Conservation (phyloP, 2,329 filamentous ascomycete species). For the Bipolaris bicolor region DNA sequence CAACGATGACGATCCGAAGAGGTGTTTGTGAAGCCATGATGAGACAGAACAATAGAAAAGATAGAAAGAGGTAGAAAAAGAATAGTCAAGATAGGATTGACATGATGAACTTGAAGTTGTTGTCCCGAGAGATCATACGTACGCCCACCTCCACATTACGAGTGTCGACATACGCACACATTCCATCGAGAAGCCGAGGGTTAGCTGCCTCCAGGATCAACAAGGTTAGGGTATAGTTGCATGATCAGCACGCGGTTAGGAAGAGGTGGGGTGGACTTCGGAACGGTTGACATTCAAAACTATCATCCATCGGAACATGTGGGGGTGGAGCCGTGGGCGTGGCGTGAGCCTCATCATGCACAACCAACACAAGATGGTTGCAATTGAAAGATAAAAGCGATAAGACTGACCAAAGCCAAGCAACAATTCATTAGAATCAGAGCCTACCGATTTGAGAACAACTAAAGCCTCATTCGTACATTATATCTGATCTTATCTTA, state of each 20-base stretch:
- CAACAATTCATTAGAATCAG: background rate
- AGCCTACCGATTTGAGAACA: too few species aligned
- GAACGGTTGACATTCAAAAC: background rate
- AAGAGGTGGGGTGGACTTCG: background rate
- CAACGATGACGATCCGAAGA: slow-evolving; percentile 44
- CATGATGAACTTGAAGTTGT: background rate
- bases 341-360: background rate
- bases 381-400: background rate
- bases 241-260: background rate
- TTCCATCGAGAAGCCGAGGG: background rate
- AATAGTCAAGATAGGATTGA: background rate
- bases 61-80: background rate
- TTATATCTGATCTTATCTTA: background rate
- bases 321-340: background rate
- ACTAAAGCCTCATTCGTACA: too few species aligned
- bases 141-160: slow-evolving; percentile 1
- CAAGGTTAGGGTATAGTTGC: background rate
- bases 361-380: too few species aligned
- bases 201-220: background rate
- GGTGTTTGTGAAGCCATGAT: slow-evolving; percentile 22
- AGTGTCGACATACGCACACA: background rate
- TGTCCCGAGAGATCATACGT: background rate
- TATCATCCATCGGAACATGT: background rate
- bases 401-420: background rate
- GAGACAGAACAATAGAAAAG: background rate